Evolutionary conservation across 164 flowering plant species (phyloP), one percentile per base, ranked within the genome.

Genomic region (Stephania cephalantha): DNA sequence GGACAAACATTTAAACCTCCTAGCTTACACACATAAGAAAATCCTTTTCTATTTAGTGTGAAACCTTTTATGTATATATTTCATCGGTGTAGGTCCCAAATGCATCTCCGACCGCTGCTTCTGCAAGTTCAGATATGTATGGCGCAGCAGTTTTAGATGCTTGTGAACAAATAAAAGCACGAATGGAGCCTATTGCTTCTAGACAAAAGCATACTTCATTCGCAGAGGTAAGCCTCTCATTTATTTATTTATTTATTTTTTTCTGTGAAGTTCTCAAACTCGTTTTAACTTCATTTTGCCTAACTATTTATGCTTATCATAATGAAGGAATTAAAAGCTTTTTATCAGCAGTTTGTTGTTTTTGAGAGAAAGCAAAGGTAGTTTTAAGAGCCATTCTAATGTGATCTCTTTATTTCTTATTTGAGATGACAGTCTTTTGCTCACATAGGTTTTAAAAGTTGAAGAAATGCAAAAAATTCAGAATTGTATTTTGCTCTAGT

Each of bases 131-230:
- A 69, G 99, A 96, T 81, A 85, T 92, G 80, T 96, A 96, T 80
- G 99, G 98, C 46, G 97, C 93, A 71, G 99, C 99, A 73, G 99
- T 96, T 72, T 85, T 96, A 80, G 97, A 96, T 85, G 99, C 99
- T 48, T 96, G 99, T 84, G 94, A 96, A 85, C 97, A 96, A 84
- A 87, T 96, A 73, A 96, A 91, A 83, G 88, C 91, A 46, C 83
- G 99, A 17, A 96, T 94, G 97, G 88, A 89, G 74, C 97, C 95
- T 25, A 79, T 96, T 78, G 87, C 90, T 45, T 87, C 90, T 50
- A 84, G 74, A 70, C 73, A 75, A 61, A 83, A 81, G 76, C 85
- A 84, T 74, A 84, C 72, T 70, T 88, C 98, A 30, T 96, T 96
- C 82, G 88, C 88, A 10, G 94, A 91, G 98, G 99, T 92, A 89